phyloP scores from a whole-genome alignment of 1,139 yeast genomes.

The Blastobotrys apis region DNA sequence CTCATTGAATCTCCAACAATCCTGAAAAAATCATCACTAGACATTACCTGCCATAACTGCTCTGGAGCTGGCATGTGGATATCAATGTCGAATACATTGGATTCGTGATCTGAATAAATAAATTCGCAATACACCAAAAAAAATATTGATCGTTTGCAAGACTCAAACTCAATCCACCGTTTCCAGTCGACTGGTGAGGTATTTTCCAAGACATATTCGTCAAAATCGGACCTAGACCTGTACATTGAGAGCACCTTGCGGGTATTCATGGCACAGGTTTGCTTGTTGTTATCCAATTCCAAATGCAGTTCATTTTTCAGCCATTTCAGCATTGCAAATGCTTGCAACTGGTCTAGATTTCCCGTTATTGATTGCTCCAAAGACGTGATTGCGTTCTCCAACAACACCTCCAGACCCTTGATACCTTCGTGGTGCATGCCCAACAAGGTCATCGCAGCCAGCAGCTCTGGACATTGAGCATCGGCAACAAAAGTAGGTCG shows the following conservation, averaged over 20 bases:
- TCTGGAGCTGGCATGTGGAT: slow-evolving; percentile 33
- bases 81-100: slow-evolving; percentile 30
- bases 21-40: slow-evolving; percentile 29
- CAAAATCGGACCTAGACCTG: neutral
- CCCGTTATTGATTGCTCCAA: neutral
- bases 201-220: neutral
- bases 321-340: slow-evolving; percentile 26
- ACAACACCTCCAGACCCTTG: neutral
- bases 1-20: slow-evolving; percentile 27
- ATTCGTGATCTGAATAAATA: slow-evolving; percentile 19
- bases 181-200: slow-evolving; percentile 23
- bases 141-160: slow-evolving; percentile 30
- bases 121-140: slow-evolving; percentile 29
- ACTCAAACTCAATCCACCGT: slow-evolving; percentile 34
- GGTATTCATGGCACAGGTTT: neutral
- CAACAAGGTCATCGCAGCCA: slow-evolving; percentile 37
- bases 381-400: neutral
- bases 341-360: slow-evolving; percentile 1
- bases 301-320: slow-evolving; percentile 17
- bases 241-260: neutral
- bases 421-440: slow-evolving; percentile 34
- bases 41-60: slow-evolving; percentile 29
- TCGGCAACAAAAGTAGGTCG: slow-evolving; percentile 40
- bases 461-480: slow-evolving; percentile 31
- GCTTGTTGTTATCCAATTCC: too few species aligned